phyloP scores from a whole-genome alignment of 768 basidiomycete species.

The Termitomyces sp. region DNA sequence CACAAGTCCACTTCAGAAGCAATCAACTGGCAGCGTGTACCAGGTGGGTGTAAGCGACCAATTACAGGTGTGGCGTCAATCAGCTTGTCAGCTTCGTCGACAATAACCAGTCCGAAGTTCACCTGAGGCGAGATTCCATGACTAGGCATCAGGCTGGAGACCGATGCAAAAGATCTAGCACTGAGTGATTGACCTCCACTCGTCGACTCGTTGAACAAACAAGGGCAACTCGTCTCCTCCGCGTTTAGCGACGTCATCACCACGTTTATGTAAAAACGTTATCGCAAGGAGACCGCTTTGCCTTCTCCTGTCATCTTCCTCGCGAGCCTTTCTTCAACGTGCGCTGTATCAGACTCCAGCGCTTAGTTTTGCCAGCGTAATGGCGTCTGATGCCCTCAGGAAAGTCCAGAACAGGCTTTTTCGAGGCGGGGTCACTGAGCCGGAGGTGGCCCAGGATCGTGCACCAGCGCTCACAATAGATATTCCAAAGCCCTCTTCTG shows the following conservation, averaged over 20 bases:
- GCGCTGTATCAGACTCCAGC: not conserved
- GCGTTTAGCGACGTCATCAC: constrained; percentile 4
- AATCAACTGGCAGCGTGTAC: too few relatives aligned
- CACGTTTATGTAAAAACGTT: constrained; percentile 1
- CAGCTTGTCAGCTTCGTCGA: not conserved
- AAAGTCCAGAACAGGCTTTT: constrained; percentile 76
- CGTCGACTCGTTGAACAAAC: too few relatives aligned
- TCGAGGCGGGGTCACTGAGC: constrained; percentile 29
- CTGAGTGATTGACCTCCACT: not conserved
- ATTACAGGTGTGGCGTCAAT: not conserved
- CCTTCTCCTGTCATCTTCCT: not conserved
- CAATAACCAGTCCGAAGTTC: not conserved
- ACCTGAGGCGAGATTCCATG: not conserved
- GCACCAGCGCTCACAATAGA: constrained; percentile 52
- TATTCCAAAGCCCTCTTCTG: constrained; percentile 51
- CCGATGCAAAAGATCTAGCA: not conserved
- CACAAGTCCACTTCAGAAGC: not conserved
- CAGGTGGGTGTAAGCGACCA: not conserved
- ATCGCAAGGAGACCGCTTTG: not conserved
- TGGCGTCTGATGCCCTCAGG: constrained; percentile 42
- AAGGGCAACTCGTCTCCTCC: too few relatives aligned
- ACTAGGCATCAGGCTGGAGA: not conserved
- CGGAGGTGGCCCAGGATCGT: constrained; percentile 14
- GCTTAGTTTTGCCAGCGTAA: constrained; percentile 7
- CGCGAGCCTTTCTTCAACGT: not conserved